These are phyloP conservation scores for Aureobasidium sp. DNA, from an alignment of 2,329 filamentous ascomycete species.

Conservation along the genomic window DNA sequence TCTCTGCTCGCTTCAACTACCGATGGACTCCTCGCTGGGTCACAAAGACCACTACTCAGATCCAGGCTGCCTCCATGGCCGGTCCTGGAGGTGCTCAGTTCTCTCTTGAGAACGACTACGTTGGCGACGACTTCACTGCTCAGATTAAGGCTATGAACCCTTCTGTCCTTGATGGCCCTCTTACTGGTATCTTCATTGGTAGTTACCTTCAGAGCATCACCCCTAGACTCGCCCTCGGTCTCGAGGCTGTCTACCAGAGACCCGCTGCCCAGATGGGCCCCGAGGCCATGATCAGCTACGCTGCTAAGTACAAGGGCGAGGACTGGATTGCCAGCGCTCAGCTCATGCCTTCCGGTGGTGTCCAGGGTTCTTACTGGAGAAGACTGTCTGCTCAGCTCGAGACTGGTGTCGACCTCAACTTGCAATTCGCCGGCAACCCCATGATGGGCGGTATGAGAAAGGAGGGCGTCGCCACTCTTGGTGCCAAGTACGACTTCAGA, in stretches of 20 bases:
- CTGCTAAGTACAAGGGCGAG: constrained; percentile 77
- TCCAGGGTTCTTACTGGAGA: constrained; percentile 92
- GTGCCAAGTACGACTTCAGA: constrained; percentile 97
- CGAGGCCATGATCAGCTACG: constrained; percentile 86
- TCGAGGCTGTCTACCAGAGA: constrained; percentile 93
- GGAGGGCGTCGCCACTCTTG: constrained; percentile 84
- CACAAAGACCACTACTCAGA: constrained; percentile 80
- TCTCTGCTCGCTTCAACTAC: constrained; percentile 87
- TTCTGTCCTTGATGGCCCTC: constrained; percentile 80
- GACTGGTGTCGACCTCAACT: constrained; percentile 88
- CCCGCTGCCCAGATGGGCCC: constrained; percentile 74
- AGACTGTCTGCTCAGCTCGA: constrained; percentile 89
- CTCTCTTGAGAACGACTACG: constrained; percentile 93
- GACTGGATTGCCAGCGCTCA: constrained; percentile 94
- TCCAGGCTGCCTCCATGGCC: constrained; percentile 41
- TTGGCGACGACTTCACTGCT: constrained; percentile 83
- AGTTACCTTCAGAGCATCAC: constrained; percentile 94
- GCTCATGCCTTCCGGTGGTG: constrained; percentile 75
- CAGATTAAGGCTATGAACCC: constrained; percentile 93
- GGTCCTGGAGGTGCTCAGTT: constrained; percentile 75
- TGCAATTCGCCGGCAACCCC: constrained; percentile 63
- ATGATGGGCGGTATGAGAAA: constrained; percentile 71
- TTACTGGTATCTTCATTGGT: constrained; percentile 92
- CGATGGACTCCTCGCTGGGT: constrained; percentile 73
- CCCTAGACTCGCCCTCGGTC: constrained; percentile 72